These are phyloP conservation scores for Clarkia xantiana DNA, from an alignment of 345 rosid species.

Conservation along the genomic window DNA sequence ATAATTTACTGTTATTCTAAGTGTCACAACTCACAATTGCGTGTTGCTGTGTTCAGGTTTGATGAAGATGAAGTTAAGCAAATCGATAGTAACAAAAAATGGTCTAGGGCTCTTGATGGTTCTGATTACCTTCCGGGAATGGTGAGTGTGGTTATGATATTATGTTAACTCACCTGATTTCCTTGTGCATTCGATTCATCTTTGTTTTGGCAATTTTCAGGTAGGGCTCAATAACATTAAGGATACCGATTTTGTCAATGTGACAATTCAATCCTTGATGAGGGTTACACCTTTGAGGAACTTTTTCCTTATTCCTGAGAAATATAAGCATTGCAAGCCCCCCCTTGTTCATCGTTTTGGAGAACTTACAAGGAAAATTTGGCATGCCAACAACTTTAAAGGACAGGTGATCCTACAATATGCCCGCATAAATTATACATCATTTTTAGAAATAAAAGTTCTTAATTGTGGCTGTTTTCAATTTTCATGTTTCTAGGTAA, in stretches of 20 bases:
- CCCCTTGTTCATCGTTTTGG: slow-evolving; percentile 89
- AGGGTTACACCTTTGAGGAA: slow-evolving; percentile 85
- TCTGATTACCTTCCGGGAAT: slow-evolving; percentile 99
- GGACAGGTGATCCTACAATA: slow-evolving; percentile 50
- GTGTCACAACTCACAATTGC: too few species aligned
- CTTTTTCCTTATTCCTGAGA: slow-evolving; percentile 82
- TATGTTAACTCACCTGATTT: not conserved
- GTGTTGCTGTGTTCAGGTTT: slow-evolving; percentile 45
- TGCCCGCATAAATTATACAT: not conserved
- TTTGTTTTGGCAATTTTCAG: slow-evolving; percentile 21
- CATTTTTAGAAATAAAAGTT: not conserved
- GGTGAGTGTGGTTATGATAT: slow-evolving; percentile 21
- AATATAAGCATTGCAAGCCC: slow-evolving; percentile 66
- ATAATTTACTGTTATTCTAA: not conserved
- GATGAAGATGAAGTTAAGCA: slow-evolving; percentile 64
- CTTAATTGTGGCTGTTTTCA: slow-evolving; percentile 6
- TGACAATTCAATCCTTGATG: slow-evolving; percentile 90
- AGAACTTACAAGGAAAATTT: slow-evolving; percentile 84
- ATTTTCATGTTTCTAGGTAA: slow-evolving; percentile 44
- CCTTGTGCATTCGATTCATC: not conserved
- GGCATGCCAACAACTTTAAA: slow-evolving; percentile 95
- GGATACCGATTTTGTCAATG: slow-evolving; percentile 93
- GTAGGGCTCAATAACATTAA: slow-evolving; percentile 93
- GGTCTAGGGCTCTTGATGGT: slow-evolving; percentile 99
- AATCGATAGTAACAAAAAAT: slow-evolving; percentile 73